Base-by-base conservation (phyloP, 202 grass and related monocot genomes). In the Carex arenaria region DNA sequence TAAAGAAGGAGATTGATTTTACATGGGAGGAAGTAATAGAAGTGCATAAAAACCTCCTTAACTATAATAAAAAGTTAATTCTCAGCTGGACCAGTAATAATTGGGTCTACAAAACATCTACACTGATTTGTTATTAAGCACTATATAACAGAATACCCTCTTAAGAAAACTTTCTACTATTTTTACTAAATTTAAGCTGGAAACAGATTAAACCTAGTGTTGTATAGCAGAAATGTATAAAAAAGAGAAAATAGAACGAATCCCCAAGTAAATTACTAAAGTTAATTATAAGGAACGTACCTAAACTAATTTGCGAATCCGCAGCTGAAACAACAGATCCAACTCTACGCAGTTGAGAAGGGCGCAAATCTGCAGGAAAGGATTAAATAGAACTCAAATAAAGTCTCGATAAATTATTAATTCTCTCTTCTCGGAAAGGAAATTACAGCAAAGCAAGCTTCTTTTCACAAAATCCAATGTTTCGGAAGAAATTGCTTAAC, bases 261-360 rank as follows among this genome's bases (percentile, higher is more conserved):
- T 15, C 47, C 71, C 72, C 47, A 55, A 75, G 5, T 69, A 67
- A 49, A n/a, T 68, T 36, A 18, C 1, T 68, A 36, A 51, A 80
- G 53, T 28, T 26, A 55, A 82, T 68, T 18, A 68, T 10, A 55
- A 81, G 60, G 47, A 15, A 55, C 8, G 3, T 56, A 69, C 45
- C 80, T 82, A 65, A 56, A 43, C 15, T 47, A 43, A 38, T 11
- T 64, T 45, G 42, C 56, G 30, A 61, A 64, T 45, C 42, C 15
- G 49, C 13, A 22, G 22, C 80, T 55, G 64, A 52, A 82, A 82
- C 13, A 69, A 54, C 42, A 82, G 80, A 82, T 82, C 63, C 80
- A 67, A 14, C 78, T 62, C 42, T 60, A 60, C 55, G 2, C 5
- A 34, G 61, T 66, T 52, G 7, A 80, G 42, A 80, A 64, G 40